Evolutionary conservation across 2,329 filamentous ascomycete species (phyloP).

Genomic region (Epichloe hybrida): DNA sequence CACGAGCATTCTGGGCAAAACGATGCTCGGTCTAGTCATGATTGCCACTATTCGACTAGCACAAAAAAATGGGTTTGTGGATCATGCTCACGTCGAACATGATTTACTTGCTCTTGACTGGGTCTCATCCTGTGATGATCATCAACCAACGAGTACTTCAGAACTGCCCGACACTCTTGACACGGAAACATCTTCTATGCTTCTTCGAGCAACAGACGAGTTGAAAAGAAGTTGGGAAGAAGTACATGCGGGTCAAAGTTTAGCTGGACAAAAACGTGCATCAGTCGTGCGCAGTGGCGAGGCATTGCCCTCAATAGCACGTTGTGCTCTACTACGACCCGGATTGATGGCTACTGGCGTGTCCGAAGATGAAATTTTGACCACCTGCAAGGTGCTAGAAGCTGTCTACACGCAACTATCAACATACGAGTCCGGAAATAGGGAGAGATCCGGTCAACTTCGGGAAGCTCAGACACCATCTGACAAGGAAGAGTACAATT

Average conservation of each 20-base stretch:
- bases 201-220: conserved; percentile 2
- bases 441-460: neutral
- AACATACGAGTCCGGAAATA: neutral
- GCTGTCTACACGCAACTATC: neutral
- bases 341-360: neutral
- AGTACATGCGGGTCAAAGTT: neutral
- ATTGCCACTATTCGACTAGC: conserved; percentile 43
- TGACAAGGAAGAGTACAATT: conserved; percentile 2
- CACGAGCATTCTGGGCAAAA: neutral
- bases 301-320: conserved; percentile 1
- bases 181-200: neutral
- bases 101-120: conserved; percentile 31
- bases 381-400: neutral
- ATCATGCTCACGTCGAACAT: neutral
- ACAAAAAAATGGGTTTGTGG: conserved; percentile 11
- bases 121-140: conserved; percentile 43
- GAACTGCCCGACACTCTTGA: neutral
- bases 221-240: conserved; percentile 1
- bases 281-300: neutral
- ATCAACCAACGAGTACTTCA: conserved; percentile 19
- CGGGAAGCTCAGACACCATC: neutral
- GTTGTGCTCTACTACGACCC: neutral
- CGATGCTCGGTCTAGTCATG: conserved; percentile 28
- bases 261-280: too few species aligned
- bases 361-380: neutral